A percentile compares a stretch with the other conserved stretches of the same genome.
Evolutionary conservation across 139 green algal genomes (phyloP).

Genomic region (Chlorella sp.): DNA sequence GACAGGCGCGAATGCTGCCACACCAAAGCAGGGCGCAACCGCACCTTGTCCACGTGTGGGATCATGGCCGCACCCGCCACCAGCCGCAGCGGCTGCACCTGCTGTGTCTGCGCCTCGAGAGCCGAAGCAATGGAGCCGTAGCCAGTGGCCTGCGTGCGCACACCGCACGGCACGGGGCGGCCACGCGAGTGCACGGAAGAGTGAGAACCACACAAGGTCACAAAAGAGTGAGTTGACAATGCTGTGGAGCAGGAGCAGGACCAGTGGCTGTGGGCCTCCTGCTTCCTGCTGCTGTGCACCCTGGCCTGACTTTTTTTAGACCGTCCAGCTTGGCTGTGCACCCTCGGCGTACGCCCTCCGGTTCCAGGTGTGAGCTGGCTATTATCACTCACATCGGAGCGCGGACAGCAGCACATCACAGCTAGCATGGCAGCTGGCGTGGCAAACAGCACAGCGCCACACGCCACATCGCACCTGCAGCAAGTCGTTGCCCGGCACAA

Average conservation of each 20-base stretch:
- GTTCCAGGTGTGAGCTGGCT: neutral
- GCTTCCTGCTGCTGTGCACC: neutral
- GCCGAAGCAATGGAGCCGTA: neutral
- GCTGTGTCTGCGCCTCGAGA: neutral
- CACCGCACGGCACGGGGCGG: neutral
- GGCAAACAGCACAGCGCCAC: too few relatives aligned
- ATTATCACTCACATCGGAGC: neutral
- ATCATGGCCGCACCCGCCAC: conserved; percentile 44
- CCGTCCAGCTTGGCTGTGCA: neutral
- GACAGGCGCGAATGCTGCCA: too few relatives aligned
- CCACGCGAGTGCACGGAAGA: neutral
- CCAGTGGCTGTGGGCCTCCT: neutral
- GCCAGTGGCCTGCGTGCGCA: neutral
- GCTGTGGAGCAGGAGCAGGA: too few relatives aligned
- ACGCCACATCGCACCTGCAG: neutral
- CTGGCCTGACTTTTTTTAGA: neutral
- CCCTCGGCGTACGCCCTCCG: neutral
- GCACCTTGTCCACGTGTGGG: conserved; percentile 72
- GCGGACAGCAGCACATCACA: too few relatives aligned
- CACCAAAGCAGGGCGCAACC: too few relatives aligned
- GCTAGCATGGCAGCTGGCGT: too few relatives aligned
- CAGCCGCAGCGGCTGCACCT: conserved; percentile 18
- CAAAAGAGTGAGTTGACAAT: too few relatives aligned
- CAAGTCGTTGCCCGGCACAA: neutral
- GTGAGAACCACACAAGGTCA: neutral